Evolutionary conservation across 805 yeast genomes (phyloP).

Genomic region (Grigorovia humatica): DNA sequence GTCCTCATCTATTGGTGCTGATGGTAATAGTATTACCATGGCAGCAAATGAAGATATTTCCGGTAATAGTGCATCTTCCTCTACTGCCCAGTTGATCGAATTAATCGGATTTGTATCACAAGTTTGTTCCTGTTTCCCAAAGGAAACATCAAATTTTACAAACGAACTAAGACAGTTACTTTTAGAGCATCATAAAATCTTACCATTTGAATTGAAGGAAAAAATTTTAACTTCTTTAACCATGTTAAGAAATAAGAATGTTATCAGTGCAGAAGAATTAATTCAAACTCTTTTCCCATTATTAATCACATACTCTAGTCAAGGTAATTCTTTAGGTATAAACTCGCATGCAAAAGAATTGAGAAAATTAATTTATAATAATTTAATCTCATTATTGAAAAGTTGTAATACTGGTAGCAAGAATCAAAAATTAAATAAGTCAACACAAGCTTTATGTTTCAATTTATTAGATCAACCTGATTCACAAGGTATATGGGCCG

Average conservation of each 20-base stretch:
- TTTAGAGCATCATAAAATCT: conserved; percentile 64
- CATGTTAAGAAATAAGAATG: conserved; percentile 79
- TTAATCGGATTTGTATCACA: conserved; percentile 86
- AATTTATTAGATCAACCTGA: conserved; percentile 71
- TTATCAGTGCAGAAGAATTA: conserved; percentile 66
- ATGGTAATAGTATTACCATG: conserved; percentile 31
- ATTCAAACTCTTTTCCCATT: conserved; percentile 86
- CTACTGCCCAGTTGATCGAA: conserved; percentile 53
- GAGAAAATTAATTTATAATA: conserved; percentile 71
- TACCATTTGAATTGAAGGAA: conserved; percentile 80
- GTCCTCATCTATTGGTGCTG: conserved; percentile 9
- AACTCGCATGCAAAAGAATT: conserved; percentile 67
- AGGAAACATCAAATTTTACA: conserved; percentile 79
- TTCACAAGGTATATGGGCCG: conserved; percentile 90
- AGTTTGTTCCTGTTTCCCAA: conserved; percentile 82
- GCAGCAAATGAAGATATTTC: conserved; percentile 28
- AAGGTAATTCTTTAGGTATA: conserved; percentile 33
- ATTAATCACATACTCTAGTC: conserved; percentile 51
- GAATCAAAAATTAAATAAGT: conserved; percentile 78
- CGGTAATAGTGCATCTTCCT: conserved; percentile 15
- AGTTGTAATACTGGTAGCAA: conserved; percentile 80
- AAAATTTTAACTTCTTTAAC: conserved; percentile 83
- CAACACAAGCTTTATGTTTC: conserved; percentile 87
- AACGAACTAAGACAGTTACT: conserved; percentile 63
- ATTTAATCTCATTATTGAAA: conserved; percentile 69